Conservation (phyloP, 345 rosid genomes). For the Diplotaxis tenuifolia region DNA sequence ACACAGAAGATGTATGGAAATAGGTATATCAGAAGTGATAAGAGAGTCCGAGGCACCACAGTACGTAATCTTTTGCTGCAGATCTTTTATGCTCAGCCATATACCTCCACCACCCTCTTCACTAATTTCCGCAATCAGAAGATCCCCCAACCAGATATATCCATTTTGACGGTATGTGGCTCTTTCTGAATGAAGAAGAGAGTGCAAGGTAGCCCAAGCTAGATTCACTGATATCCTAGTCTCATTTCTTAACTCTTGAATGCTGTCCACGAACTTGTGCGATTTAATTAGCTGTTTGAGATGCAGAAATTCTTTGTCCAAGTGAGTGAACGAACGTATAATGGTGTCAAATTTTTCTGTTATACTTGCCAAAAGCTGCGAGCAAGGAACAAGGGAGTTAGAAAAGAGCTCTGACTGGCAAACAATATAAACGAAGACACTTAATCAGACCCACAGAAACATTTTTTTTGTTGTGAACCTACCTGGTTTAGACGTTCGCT, state of each 20-base stretch:
- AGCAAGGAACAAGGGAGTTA: constrained; percentile 22
- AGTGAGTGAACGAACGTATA: constrained; percentile 80
- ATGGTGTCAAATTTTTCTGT: constrained; percentile 75
- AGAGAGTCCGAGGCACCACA: constrained; percentile 67
- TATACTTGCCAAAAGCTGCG: constrained; percentile 79
- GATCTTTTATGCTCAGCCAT: constrained; percentile 65
- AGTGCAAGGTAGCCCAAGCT: constrained; percentile 86
- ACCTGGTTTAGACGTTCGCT: constrained; percentile 80
- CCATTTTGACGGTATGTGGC: constrained; percentile 79
- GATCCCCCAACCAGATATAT: constrained; percentile 88
- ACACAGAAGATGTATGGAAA: constrained; percentile 79
- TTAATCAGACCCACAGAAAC: constrained; percentile 3
- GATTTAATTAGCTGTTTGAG: constrained; percentile 75
- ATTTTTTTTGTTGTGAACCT: no score
- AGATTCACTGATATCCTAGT: constrained; percentile 54
- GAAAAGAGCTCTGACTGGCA: constrained; percentile 12
- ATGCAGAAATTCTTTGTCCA: constrained; percentile 80
- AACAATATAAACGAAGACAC: neutral
- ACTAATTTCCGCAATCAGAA: constrained; percentile 87
- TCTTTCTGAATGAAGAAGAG: constrained; percentile 92
- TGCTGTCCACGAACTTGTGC: constrained; percentile 57
- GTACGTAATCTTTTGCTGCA: constrained; percentile 63
- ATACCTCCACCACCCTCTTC: constrained; percentile 58
- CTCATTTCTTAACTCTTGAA: constrained; percentile 48
- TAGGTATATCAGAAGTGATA: constrained; percentile 70